These are phyloP conservation scores for Diaporthe humulicola DNA, from an alignment of 2,329 filamentous ascomycete species.

Conservation along the genomic window DNA sequence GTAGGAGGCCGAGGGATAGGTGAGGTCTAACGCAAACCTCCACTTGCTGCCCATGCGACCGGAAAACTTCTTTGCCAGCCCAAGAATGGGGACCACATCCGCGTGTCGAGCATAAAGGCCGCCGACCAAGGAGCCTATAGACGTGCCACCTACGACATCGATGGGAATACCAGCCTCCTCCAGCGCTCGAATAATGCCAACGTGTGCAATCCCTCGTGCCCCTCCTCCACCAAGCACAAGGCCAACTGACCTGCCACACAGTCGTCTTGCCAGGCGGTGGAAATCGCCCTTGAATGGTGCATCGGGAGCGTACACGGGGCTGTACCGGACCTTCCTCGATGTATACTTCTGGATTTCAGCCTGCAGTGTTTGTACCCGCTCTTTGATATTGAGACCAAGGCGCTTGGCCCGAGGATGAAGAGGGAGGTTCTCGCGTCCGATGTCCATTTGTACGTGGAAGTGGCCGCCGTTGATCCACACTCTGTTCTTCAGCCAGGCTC, in stretches of 20 bases:
- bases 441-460: conserved; percentile 97
- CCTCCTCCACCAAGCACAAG: conserved; percentile 95
- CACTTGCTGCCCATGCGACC: conserved; percentile 99
- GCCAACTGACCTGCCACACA: conserved; percentile 95
- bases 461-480: conserved; percentile 99
- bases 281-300: conserved; percentile 97
- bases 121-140: conserved; percentile 95
- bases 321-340: conserved; percentile 89
- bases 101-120: conserved; percentile 96
- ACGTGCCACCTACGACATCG: conserved; percentile 94
- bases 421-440: conserved; percentile 81
- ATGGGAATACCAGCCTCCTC: conserved; percentile 98
- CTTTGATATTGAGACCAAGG: conserved; percentile 88
- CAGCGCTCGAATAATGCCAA: conserved; percentile 93
- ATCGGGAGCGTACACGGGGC: conserved; percentile 89
- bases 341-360: conserved; percentile 99
- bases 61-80: conserved; percentile 95
- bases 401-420: conserved; percentile 81
- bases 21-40: conserved; percentile 96
- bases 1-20: conserved; percentile 96
- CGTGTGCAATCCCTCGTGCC: conserved; percentile 90
- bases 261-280: conserved; percentile 87
- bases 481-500: conserved; percentile 91
- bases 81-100: conserved; percentile 97
- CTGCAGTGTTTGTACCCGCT: conserved; percentile 92